A percentile compares a stretch with the other conserved stretches of the same genome.
Evolutionary conservation across 2,329 filamentous ascomycete genomes (phyloP).

Genomic region (Bimuria novae-zelandiae): DNA sequence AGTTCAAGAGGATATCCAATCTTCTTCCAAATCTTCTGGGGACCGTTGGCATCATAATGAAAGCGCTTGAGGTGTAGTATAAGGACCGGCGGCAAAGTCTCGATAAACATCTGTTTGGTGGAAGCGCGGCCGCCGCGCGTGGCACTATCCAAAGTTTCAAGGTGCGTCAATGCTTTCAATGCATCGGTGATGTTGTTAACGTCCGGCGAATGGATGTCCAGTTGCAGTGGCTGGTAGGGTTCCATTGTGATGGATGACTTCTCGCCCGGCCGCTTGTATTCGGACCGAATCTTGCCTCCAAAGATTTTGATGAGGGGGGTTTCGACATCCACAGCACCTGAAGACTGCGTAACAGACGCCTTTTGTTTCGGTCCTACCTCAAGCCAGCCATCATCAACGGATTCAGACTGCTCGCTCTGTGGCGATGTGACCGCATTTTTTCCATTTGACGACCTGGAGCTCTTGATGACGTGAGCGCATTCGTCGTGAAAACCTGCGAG

Average conservation of each 20-base stretch:
- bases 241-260: conserved; percentile 92
- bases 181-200: conserved; percentile 93
- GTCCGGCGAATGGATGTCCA: conserved; percentile 87
- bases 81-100: conserved; percentile 85
- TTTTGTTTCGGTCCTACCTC: conserved; percentile 95
- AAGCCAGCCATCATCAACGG: conserved; percentile 75
- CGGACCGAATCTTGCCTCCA: conserved; percentile 86
- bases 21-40: conserved; percentile 98
- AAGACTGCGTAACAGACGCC: conserved; percentile 81
- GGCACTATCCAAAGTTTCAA: conserved; percentile 82
- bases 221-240: conserved; percentile 89
- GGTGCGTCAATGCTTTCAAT: conserved; percentile 78
- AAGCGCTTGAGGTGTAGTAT: conserved; percentile 97
- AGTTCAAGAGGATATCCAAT: conserved; percentile 93
- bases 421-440: conserved; percentile 47
- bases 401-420: conserved; percentile 50
- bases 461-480: conserved; percentile 76
- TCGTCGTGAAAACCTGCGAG: conserved; percentile 93
- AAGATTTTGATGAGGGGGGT: conserved; percentile 95
- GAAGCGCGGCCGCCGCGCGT: conserved; percentile 77
- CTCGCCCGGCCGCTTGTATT: conserved; percentile 81
- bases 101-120: conserved; percentile 94
- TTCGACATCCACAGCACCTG: conserved; percentile 71
- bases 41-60: conserved; percentile 88
- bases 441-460: conserved; percentile 43